Conservation (phyloP, 352 stramenopile genomes). For the Pythium periplocum region DNA sequence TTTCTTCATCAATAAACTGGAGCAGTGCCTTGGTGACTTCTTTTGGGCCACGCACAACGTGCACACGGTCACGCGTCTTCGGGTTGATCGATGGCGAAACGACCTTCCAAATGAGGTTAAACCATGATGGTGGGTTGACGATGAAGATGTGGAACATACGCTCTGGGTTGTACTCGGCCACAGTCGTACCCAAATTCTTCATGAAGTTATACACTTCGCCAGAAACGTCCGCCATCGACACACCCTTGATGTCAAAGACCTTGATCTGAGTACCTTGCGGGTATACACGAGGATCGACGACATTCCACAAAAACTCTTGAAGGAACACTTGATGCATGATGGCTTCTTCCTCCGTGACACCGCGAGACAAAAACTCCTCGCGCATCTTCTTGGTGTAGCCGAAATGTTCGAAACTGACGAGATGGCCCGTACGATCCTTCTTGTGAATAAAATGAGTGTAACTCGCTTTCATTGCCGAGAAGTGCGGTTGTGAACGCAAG, state of each 20-base stretch:
- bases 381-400: slow-evolving; percentile 56
- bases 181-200: slow-evolving; percentile 52
- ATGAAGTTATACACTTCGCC: slow-evolving; percentile 68
- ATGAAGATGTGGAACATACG: slow-evolving; percentile 70
- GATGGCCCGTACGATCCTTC: slow-evolving; percentile 52
- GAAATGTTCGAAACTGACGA: slow-evolving; percentile 50
- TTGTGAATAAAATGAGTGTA: slow-evolving; percentile 66
- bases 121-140: slow-evolving; percentile 67
- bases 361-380: slow-evolving; percentile 45
- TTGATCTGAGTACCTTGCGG: slow-evolving; percentile 62
- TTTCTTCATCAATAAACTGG: slow-evolving; percentile 58
- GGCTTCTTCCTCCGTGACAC: slow-evolving; percentile 50
- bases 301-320: slow-evolving; percentile 69
- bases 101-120: slow-evolving; percentile 79
- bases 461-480: slow-evolving; percentile 55
- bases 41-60: slow-evolving; percentile 57
- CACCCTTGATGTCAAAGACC: slow-evolving; percentile 71
- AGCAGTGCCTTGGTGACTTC: slow-evolving; percentile 67
- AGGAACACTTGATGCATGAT: slow-evolving; percentile 60
- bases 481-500: slow-evolving; percentile 43
- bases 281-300: slow-evolving; percentile 54
- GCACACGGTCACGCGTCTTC: slow-evolving; percentile 69
- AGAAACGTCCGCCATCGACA: slow-evolving; percentile 65
- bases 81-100: slow-evolving; percentile 64
- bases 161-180: slow-evolving; percentile 72